A percentile compares a stretch with the other conserved stretches of the same genome.
These are phyloP conservation scores for Bromus sterilis DNA, from an alignment of 176 grass and related monocot genomes.

Conservation along the genomic window DNA sequence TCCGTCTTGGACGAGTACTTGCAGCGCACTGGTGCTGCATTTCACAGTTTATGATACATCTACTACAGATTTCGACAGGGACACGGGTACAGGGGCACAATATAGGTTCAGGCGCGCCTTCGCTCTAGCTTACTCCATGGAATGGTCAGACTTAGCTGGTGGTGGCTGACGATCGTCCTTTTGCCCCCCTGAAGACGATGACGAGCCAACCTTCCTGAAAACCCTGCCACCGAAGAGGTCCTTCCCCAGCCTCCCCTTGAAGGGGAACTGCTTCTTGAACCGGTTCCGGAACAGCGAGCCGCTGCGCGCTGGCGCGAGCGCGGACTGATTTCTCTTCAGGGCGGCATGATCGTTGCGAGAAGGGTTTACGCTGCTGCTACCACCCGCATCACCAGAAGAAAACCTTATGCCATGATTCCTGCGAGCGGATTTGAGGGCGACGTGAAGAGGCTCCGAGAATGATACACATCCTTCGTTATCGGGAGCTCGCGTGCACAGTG, in stretches of 20 bases:
- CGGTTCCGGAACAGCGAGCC: constrained; percentile 45
- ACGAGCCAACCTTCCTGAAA: constrained; percentile 51
- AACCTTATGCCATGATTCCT: constrained; percentile 28
- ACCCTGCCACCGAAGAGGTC: constrained; percentile 61
- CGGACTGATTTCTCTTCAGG: constrained; percentile 49
- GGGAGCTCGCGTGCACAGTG: constrained; percentile 39
- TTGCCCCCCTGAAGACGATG: constrained; percentile 42
- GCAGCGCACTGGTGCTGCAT: constrained; percentile 11
- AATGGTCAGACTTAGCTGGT: neutral
- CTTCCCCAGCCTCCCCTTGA: constrained; percentile 77
- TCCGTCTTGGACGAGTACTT: neutral
- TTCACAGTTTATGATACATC: constrained; percentile 28
- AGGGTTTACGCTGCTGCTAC: constrained; percentile 39
- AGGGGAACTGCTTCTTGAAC: constrained; percentile 75
- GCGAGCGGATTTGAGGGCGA: constrained; percentile 45
- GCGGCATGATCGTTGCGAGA: constrained; percentile 9
- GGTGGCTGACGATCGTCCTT: constrained; percentile 3
- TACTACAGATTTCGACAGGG: constrained; percentile 6
- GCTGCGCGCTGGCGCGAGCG: neutral
- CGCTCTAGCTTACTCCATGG: constrained; percentile 31
- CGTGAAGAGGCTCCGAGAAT: constrained; percentile 84
- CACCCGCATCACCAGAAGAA: constrained; percentile 21
- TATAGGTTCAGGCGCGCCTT: neutral
- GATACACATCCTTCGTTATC: constrained; percentile 47
- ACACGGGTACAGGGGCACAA: neutral